Evolutionary conservation across 495 filamentous ascomycete genomes (phyloP).

Genomic region (Daldinia vernicosa): DNA sequence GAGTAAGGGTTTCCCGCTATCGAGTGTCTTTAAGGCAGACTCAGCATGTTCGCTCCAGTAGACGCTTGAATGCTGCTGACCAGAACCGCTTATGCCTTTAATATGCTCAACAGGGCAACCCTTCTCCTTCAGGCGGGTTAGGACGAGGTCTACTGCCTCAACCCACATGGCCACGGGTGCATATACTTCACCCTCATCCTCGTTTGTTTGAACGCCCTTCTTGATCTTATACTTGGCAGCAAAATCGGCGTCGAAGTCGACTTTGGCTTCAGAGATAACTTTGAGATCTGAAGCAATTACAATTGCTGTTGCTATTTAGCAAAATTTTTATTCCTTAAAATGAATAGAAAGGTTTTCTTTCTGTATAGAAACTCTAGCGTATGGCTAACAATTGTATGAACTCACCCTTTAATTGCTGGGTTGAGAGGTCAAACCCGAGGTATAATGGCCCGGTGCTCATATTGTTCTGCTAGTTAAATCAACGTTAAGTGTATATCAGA

Average conservation of each 20-base stretch:
- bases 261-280: slow-evolving; percentile 77
- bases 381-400: slow-evolving; percentile 10
- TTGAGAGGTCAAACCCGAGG: slow-evolving; percentile 94
- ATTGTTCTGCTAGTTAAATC: slow-evolving; percentile 22
- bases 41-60: slow-evolving; percentile 85
- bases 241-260: slow-evolving; percentile 76
- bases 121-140: slow-evolving; percentile 73
- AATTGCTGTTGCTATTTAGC: slow-evolving; percentile 61
- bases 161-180: slow-evolving; percentile 95
- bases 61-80: slow-evolving; percentile 96
- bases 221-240: slow-evolving; percentile 82
- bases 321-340: too few relatives aligned
- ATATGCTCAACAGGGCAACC: slow-evolving; percentile 81
- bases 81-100: slow-evolving; percentile 86
- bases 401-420: slow-evolving; percentile 90
- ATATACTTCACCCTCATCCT: slow-evolving; percentile 84
- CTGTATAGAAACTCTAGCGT: background rate
- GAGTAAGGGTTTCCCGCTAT: slow-evolving; percentile 67
- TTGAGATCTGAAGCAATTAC: slow-evolving; percentile 82
- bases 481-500: background rate
- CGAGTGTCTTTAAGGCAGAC: slow-evolving; percentile 65
- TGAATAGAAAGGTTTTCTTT: background rate
- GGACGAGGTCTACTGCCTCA: slow-evolving; percentile 86
- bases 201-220: slow-evolving; percentile 87
- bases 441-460: slow-evolving; percentile 72